Evolutionary conservation across 768 basidiomycete genomes (phyloP).

Genomic region (Boletus tomentosulus): DNA sequence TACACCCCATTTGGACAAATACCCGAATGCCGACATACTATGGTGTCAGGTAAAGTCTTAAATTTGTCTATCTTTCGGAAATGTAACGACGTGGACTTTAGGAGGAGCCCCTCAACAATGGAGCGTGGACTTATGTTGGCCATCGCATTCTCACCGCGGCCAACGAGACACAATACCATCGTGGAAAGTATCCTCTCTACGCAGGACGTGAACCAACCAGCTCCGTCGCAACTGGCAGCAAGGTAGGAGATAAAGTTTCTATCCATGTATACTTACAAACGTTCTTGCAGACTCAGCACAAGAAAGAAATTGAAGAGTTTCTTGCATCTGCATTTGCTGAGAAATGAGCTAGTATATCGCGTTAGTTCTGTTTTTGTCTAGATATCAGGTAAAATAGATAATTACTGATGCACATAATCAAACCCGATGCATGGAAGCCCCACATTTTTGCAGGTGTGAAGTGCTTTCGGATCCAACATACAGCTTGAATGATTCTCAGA

Average conservation of each 20-base stretch:
- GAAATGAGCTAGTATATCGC: constrained; percentile 4
- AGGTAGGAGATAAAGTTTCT: constrained; percentile 44
- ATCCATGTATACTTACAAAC: not conserved
- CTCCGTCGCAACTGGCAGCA: constrained; percentile 90
- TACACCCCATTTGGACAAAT: constrained; percentile 91
- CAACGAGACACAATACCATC: constrained; percentile 85
- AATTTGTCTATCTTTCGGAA: not conserved
- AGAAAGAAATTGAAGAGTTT: constrained; percentile 86
- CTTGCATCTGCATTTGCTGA: constrained; percentile 54
- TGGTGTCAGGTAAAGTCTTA: constrained; percentile 73
- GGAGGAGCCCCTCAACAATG: constrained; percentile 97
- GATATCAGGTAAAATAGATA: constrained; percentile 4
- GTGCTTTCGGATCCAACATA: no score
- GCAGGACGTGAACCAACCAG: constrained; percentile 91
- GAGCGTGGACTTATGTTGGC: constrained; percentile 95
- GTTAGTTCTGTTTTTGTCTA: not conserved
- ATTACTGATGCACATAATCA: not conserved
- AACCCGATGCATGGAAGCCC: not conserved
- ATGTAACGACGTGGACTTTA: constrained; percentile 23
- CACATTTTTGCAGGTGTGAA: no score
- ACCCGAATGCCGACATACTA: constrained; percentile 88
- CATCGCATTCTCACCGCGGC: constrained; percentile 93
- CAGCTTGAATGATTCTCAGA: no score
- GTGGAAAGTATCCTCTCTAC: constrained; percentile 85
- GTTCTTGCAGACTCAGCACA: constrained; percentile 61